phyloP scores from a whole-genome alignment of 768 basidiomycete species.

The Multifurca ochricompacta region DNA sequence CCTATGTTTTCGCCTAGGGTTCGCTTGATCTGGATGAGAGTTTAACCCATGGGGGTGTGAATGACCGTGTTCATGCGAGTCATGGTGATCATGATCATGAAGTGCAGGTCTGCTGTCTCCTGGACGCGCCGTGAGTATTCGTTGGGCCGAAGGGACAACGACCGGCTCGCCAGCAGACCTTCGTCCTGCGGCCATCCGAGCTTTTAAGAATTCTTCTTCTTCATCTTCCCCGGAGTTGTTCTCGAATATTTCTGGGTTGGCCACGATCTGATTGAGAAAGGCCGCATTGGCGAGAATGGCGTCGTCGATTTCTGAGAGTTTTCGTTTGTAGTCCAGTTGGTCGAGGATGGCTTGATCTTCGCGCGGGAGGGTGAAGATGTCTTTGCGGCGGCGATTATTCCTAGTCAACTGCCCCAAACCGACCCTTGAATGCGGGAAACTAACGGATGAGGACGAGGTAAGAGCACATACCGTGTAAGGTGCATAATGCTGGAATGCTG shows the following conservation, averaged over 20 bases:
- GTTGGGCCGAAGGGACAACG: neutral
- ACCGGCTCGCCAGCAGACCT: slow-evolving; percentile 1
- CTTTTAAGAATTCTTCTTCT: slow-evolving; percentile 26
- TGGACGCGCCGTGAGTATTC: neutral
- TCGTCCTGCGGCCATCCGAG: slow-evolving; percentile 11
- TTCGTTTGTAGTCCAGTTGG: slow-evolving; percentile 64
- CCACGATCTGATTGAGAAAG: slow-evolving; percentile 68
- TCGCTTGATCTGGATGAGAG: slow-evolving; percentile 20
- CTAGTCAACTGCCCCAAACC: slow-evolving; percentile 42
- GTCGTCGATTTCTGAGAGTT: slow-evolving; percentile 70
- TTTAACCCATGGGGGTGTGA: slow-evolving; percentile 25
- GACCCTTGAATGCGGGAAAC: no score
- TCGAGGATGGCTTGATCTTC: slow-evolving; percentile 65
- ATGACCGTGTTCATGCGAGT: slow-evolving; percentile 32
- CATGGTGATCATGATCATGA: slow-evolving; percentile 22
- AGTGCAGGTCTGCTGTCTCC: slow-evolving; percentile 5
- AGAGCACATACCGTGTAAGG: slow-evolving; percentile 55
- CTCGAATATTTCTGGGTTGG: slow-evolving; percentile 76
- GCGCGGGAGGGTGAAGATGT: slow-evolving; percentile 60
- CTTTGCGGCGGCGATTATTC: slow-evolving; percentile 66
- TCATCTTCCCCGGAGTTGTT: slow-evolving; percentile 32
- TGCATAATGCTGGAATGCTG: slow-evolving; percentile 68
- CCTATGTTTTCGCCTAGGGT: slow-evolving; percentile 30
- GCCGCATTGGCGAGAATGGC: slow-evolving; percentile 75
- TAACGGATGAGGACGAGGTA: neutral